Conservation (phyloP, 768 basidiomycete genomes). For the Lentinus tigrinus region DNA sequence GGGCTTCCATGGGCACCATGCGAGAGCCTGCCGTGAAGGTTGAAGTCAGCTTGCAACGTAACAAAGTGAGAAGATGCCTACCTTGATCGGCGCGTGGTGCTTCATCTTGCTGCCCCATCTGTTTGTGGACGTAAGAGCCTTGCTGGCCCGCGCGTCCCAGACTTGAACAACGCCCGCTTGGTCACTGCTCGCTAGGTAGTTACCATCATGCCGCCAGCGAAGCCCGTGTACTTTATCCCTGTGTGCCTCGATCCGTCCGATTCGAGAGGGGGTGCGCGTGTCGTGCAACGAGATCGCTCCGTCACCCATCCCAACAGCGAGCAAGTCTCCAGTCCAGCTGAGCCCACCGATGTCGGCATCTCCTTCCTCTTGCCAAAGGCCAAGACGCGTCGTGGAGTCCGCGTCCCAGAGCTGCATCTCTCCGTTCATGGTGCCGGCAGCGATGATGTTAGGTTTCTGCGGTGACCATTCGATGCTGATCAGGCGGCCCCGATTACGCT, state of each 20-base stretch:
- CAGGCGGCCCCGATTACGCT: conserved; percentile 35
- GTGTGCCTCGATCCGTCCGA: conserved; percentile 31
- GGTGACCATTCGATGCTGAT: conserved; percentile 54
- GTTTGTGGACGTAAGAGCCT: conserved; percentile 30
- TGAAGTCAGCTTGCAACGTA: background rate
- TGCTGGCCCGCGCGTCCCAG: conserved; percentile 42
- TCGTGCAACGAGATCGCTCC: conserved; percentile 41
- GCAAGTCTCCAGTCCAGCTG: conserved; percentile 37
- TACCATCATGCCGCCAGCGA: conserved; percentile 41
- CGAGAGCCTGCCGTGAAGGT: conserved; percentile 48
- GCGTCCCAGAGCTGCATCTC: conserved; percentile 57
- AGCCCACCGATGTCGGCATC: conserved; percentile 36
- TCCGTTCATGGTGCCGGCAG: conserved; percentile 52
- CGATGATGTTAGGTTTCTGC: conserved; percentile 41
- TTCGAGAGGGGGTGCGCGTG: conserved; percentile 30
- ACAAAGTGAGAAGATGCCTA: conserved; percentile 14
- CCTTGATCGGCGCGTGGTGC: conserved; percentile 46
- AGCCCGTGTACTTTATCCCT: conserved; percentile 38
- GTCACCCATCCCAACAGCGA: conserved; percentile 40
- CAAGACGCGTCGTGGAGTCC: conserved; percentile 23
- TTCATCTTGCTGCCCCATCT: conserved; percentile 39
- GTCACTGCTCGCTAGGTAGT: conserved; percentile 41
- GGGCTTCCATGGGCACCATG: conserved; percentile 75
- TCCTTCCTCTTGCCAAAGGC: conserved; percentile 25
- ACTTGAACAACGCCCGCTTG: conserved; percentile 39